phyloP scores from a whole-genome alignment of 169 alveolate genomes.

The Plasmodium gaboni region DNA sequence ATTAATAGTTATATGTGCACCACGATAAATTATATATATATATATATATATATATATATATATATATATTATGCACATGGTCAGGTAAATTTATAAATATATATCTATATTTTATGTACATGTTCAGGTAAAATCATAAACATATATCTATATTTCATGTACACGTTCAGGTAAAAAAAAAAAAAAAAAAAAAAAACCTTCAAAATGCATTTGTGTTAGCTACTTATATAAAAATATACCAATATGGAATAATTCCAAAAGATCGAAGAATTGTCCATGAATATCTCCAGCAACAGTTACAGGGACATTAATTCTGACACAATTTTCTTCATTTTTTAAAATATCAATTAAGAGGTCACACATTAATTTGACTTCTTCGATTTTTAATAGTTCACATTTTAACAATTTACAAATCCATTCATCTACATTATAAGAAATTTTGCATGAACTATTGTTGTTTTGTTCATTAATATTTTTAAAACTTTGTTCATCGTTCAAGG shows the following conservation, averaged over 20 bases:
- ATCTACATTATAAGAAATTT: slow-evolving; percentile 35
- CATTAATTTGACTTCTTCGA: slow-evolving; percentile 74
- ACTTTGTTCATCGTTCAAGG: background rate
- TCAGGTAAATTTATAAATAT: too few relatives aligned
- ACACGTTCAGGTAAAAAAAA: too few relatives aligned
- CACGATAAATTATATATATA: background rate
- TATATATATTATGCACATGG: background rate
- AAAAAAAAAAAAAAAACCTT: background rate
- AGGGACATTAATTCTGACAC: slow-evolving; percentile 91
- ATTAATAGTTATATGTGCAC: background rate
- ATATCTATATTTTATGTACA: too few relatives aligned
- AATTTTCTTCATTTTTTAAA: slow-evolving; percentile 89
- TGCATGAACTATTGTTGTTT: background rate
- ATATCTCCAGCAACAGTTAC: slow-evolving; percentile 97
- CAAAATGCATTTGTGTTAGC: slow-evolving; percentile 16
- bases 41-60: slow-evolving; percentile 15
- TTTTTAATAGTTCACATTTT: slow-evolving; percentile 37
- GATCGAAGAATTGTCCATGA: slow-evolving; percentile 98
- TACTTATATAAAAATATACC: slow-evolving; percentile 85
- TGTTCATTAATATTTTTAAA: background rate
- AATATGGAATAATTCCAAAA: slow-evolving; percentile 94
- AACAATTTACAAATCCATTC: slow-evolving; percentile 69
- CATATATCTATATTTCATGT: background rate
- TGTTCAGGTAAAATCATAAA: background rate
- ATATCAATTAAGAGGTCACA: slow-evolving; percentile 90